Conservation (phyloP, 108 stramenopile genomes). For the Nitzschia palea region DNA sequence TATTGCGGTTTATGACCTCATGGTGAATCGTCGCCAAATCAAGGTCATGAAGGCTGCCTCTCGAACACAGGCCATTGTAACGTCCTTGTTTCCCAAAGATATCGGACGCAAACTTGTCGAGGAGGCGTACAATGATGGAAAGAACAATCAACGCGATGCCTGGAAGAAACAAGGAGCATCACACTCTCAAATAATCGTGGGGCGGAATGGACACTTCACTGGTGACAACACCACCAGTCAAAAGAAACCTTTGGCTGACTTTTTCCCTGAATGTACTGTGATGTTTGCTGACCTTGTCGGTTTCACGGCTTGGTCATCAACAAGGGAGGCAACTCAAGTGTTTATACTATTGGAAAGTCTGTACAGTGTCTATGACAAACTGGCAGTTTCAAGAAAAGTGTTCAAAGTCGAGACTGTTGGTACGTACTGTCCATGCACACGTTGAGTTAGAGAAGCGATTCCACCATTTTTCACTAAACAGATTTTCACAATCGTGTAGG, state of each 20-base stretch:
- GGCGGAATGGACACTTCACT: background rate
- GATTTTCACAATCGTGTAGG: too few species aligned
- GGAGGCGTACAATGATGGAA: slow-evolving; percentile 1
- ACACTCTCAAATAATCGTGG: background rate
- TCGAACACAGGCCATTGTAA: slow-evolving; percentile 25
- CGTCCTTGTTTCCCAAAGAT: slow-evolving; percentile 26
- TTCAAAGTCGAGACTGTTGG: too few species aligned
- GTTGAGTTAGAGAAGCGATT: too few species aligned
- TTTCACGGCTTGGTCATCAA: slow-evolving; percentile 17
- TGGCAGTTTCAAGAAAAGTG: background rate
- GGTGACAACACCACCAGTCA: background rate
- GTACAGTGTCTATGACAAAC: slow-evolving; percentile 1
- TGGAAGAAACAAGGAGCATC: slow-evolving; percentile 5
- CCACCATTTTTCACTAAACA: too few species aligned
- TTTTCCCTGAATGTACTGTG: slow-evolving; percentile 40
- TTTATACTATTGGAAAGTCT: slow-evolving; percentile 16
- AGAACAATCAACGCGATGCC: background rate
- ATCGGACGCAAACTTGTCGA: slow-evolving; percentile 11
- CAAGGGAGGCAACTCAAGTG: slow-evolving; percentile 8
- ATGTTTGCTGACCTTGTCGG: slow-evolving; percentile 21
- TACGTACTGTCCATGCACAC: too few species aligned
- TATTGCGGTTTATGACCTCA: slow-evolving; percentile 19
- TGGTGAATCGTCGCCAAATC: slow-evolving; percentile 12
- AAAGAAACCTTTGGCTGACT: slow-evolving; percentile 47
- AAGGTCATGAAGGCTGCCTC: slow-evolving; percentile 19